Evolutionary conservation across 164 flowering plant species (phyloP).

Genomic region (Liriodendron chinense): DNA sequence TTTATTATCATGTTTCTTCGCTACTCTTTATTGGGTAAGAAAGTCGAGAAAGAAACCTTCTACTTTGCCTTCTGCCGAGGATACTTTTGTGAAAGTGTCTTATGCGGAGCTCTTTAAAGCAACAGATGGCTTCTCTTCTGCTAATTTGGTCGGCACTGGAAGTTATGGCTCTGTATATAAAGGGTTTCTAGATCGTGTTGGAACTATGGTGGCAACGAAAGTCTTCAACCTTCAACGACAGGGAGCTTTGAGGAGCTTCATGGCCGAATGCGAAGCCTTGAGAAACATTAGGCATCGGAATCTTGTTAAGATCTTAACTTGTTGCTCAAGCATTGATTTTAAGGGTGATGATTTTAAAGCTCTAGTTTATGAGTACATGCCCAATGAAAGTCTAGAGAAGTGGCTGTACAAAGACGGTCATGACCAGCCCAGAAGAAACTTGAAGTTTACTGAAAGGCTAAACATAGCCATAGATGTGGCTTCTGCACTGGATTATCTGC

Average conservation of each 20-base stretch:
- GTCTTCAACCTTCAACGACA: not conserved
- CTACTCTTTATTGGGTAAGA: not conserved
- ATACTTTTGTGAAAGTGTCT: slow-evolving; percentile 7
- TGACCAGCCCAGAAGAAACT: not conserved
- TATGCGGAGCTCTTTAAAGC: slow-evolving; percentile 15
- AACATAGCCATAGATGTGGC: not conserved
- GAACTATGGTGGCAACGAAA: not conserved
- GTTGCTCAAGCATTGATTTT: not conserved
- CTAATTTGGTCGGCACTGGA: slow-evolving; percentile 28
- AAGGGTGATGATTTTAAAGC: not conserved
- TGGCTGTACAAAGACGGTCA: not conserved
- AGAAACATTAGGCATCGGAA: not conserved
- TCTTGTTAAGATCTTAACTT: not conserved
- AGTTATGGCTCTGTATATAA: not conserved
- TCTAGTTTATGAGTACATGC: not conserved
- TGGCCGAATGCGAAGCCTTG: not conserved
- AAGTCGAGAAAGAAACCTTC: not conserved
- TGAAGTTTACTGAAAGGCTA: not conserved
- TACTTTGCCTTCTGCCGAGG: not conserved
- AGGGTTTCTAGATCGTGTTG: not conserved
- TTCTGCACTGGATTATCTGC: not conserved
- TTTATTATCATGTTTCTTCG: not conserved
- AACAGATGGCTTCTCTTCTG: slow-evolving; percentile 25
- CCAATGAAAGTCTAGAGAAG: not conserved
- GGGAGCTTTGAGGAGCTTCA: not conserved